phyloP scores from a whole-genome alignment of 2,329 filamentous ascomycete genomes.

The Phaeophleospora eucalypticola region DNA sequence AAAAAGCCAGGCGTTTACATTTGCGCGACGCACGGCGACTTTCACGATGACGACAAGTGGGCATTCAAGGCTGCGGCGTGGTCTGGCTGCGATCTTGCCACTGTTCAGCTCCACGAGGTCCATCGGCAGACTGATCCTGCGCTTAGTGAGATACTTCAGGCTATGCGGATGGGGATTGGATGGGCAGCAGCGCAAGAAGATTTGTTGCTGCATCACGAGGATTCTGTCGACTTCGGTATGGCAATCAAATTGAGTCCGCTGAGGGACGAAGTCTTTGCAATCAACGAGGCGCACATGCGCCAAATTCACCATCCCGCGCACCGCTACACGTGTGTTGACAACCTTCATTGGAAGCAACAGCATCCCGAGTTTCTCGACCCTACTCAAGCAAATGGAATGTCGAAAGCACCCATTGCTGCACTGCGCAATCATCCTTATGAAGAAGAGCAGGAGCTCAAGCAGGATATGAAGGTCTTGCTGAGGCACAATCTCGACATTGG shows the following conservation, averaged over 20 bases:
- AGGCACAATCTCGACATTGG: constrained; percentile 48
- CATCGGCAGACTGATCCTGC: constrained; percentile 53
- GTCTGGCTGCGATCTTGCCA: constrained; percentile 49
- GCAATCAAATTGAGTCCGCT: constrained; percentile 42
- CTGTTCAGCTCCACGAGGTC: constrained; percentile 52
- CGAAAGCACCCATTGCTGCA: not conserved
- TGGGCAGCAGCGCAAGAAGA: constrained; percentile 3
- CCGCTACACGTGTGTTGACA: constrained; percentile 17
- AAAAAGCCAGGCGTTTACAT: constrained; percentile 33
- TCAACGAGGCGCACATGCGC: constrained; percentile 28
- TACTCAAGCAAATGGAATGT: not conserved
- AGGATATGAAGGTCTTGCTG: constrained; percentile 44
- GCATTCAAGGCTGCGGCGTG: constrained; percentile 56
- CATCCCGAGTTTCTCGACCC: constrained; percentile 4
- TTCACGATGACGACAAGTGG: constrained; percentile 51
- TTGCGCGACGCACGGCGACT: constrained; percentile 37
- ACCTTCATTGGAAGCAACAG: constrained; percentile 3
- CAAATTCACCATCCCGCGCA: constrained; percentile 17
- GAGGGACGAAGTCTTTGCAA: constrained; percentile 32
- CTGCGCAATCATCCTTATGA: constrained; percentile 9
- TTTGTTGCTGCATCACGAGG: constrained; percentile 3
- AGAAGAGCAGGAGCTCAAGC: constrained; percentile 6
- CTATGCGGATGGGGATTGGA: constrained; percentile 1
- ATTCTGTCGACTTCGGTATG: constrained; percentile 43
- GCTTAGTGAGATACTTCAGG: constrained; percentile 48